Conservation (phyloP, 192 early-diverging fungal genomes). For the Coemansia sp. region DNA sequence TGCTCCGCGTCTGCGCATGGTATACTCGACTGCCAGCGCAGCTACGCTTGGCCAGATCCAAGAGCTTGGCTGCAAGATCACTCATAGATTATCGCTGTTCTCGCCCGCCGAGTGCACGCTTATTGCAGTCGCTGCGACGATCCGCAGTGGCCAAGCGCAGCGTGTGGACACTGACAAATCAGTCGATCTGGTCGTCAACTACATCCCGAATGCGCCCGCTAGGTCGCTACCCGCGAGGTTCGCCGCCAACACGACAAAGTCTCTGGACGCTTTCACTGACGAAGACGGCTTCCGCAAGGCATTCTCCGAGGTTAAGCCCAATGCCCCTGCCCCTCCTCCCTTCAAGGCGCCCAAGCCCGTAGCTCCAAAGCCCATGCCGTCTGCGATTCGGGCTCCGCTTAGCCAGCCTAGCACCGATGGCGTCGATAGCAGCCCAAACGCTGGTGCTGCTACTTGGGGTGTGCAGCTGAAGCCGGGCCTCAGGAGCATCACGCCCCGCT, state of each 20-base stretch:
- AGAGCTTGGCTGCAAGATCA: constrained; percentile 41
- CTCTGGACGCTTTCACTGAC: constrained; percentile 46
- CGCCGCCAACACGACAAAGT: constrained; percentile 29
- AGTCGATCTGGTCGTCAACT: constrained; percentile 48
- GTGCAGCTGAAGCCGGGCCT: constrained; percentile 42
- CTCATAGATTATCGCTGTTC: constrained; percentile 47
- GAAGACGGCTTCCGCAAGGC: constrained; percentile 52
- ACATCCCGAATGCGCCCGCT: constrained; percentile 38
- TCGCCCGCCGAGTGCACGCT: constrained; percentile 50
- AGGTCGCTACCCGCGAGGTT: constrained; percentile 47
- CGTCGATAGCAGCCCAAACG: constrained; percentile 40
- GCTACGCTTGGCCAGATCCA: constrained; percentile 47
- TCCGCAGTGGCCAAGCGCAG: constrained; percentile 50
- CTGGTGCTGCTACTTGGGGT: constrained; percentile 49
- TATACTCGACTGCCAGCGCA: constrained; percentile 50
- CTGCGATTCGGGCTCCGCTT: background rate
- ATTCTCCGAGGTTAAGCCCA: constrained; percentile 37
- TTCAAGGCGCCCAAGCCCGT: constrained; percentile 25
- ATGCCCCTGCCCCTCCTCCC: constrained; percentile 41
- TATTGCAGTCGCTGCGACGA: constrained; percentile 41
- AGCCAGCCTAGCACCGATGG: constrained; percentile 14
- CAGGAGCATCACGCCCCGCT: constrained; percentile 1
- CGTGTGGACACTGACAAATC: constrained; percentile 37
- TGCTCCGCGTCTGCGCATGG: constrained; percentile 56
- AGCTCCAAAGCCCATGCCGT: background rate